phyloP scores from a whole-genome alignment of 495 filamentous ascomycete genomes.

The Annulohypoxylon moriforme region DNA sequence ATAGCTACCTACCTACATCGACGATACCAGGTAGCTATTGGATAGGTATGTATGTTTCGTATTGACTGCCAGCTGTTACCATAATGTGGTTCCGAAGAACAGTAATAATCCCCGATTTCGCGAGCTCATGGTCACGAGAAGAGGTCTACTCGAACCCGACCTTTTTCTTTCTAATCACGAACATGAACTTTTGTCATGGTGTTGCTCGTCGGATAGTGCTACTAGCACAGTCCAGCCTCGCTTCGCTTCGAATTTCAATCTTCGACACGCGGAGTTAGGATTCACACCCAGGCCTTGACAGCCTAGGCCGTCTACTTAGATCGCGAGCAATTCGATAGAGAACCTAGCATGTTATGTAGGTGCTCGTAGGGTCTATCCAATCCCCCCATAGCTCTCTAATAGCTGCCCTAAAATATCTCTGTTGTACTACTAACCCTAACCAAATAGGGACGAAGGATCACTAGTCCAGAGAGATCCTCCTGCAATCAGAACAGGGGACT shows the following conservation, averaged over 20 bases:
- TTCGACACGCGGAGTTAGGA: slow-evolving; percentile 17
- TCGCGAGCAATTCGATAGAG: slow-evolving; percentile 12
- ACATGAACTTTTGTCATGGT: slow-evolving; percentile 11
- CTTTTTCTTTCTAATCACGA: not conserved
- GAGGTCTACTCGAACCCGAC: not conserved
- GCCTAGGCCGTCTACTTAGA: not conserved
- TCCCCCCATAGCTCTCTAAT: slow-evolving; percentile 1
- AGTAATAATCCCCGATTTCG: slow-evolving; percentile 10
- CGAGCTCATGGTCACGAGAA: not conserved
- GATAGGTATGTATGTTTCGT: slow-evolving; percentile 19
- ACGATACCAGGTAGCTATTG: not conserved
- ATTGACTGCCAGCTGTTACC: not conserved
- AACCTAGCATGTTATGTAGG: not conserved
- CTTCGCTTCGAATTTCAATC: too few relatives aligned
- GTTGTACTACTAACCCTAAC: slow-evolving; percentile 8
- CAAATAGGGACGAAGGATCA: slow-evolving; percentile 19
- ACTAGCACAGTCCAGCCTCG: slow-evolving; percentile 1
- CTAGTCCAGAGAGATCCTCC: slow-evolving; percentile 22
- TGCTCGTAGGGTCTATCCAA: not conserved
- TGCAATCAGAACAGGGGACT: slow-evolving; percentile 19
- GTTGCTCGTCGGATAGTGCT: not conserved
- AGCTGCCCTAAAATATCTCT: slow-evolving; percentile 21
- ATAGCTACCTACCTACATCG: not conserved
- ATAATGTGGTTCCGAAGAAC: slow-evolving; percentile 7
- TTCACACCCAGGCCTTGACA: not conserved